Conservation (phyloP, 2,329 filamentous ascomycete species). For the Nigrograna mackinnonii region DNA sequence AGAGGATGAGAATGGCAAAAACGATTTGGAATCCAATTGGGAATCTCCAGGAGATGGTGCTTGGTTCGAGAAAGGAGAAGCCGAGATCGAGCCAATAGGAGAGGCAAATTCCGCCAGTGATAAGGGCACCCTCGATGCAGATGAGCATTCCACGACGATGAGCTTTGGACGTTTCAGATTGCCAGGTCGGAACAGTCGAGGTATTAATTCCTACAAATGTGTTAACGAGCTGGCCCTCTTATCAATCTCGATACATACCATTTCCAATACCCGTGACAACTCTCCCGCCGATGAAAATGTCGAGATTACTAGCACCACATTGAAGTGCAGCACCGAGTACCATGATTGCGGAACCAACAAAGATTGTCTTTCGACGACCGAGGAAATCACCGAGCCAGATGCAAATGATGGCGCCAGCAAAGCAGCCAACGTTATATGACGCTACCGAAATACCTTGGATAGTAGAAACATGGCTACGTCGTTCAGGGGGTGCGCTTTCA, state of each 20-base stretch:
- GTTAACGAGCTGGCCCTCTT: no score
- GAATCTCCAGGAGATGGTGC: conserved; percentile 46
- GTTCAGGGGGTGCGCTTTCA: conserved; percentile 15
- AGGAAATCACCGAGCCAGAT: conserved; percentile 28
- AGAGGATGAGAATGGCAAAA: conserved; percentile 59
- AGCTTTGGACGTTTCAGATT: conserved; percentile 38
- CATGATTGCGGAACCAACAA: conserved; percentile 28
- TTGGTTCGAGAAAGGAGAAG: conserved; percentile 54
- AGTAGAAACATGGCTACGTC: conserved; percentile 24
- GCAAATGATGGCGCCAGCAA: conserved; percentile 24
- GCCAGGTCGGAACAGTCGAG: neutral
- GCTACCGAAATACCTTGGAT: conserved; percentile 27
- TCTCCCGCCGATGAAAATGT: conserved; percentile 30
- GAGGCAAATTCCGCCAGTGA: conserved; percentile 24
- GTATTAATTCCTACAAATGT: no score
- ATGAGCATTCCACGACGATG: conserved; percentile 43
- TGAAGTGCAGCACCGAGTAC: conserved; percentile 25
- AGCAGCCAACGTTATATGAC: conserved; percentile 22
- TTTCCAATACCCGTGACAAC: conserved; percentile 43
- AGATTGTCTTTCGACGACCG: conserved; percentile 27
- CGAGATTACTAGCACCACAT: conserved; percentile 21
- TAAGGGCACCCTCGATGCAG: conserved; percentile 44
- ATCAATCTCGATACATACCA: no score
- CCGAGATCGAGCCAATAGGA: conserved; percentile 24
- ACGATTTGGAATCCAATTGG: conserved; percentile 61